Evolutionary conservation across 441 rosid species (phyloP), one percentile per base, ranked within the genome.

Genomic region (Heliophila coronopifolia): DNA sequence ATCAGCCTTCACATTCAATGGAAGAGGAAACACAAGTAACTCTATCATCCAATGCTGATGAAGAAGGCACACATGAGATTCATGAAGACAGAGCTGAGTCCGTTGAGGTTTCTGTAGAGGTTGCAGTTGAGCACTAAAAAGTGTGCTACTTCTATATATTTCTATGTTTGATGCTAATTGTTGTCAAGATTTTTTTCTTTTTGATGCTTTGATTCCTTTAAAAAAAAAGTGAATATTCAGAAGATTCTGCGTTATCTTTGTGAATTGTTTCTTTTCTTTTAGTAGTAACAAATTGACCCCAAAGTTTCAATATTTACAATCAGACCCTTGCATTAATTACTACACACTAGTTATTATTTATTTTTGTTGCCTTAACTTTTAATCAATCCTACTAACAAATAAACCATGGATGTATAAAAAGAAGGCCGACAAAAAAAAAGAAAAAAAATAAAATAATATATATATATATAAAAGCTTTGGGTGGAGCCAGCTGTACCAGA

Each of bases 221-320:
- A n/a, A n/a, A n/a, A 33, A 35, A 55, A 41, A 27, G 68, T 63
- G 58, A 64, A 64, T 56, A 63, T 56, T 63, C 63, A 49, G 63
- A 52, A 41, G 63, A 30, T 54, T 47, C 30, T 63, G 32, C 50
- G 37, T 54, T 45, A 8, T 25, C 26, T 50, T 8, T 46, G 32
- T 54, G 60, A 44, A 28, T 46, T 45, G 11, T 34, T 61, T 42
- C 7, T 19, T 20, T 24, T 31, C 39, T 31, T 22, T 15, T n/a
- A 1, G 0, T 25, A 25, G 3, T 63, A 1, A 47, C 20, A 40
- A 47, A 39, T 18, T 48, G 27, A 32, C 45, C 51, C 38, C 6
- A 25, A 39, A 7, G 0, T 39, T 47, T 13, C 2, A 17, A 8
- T 2, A 25, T n/a, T 31, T 5, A 2, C 7, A 11, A 0, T 37